Conservation (phyloP, 2,329 filamentous ascomycete genomes). For the Penicillium sumatraense region DNA sequence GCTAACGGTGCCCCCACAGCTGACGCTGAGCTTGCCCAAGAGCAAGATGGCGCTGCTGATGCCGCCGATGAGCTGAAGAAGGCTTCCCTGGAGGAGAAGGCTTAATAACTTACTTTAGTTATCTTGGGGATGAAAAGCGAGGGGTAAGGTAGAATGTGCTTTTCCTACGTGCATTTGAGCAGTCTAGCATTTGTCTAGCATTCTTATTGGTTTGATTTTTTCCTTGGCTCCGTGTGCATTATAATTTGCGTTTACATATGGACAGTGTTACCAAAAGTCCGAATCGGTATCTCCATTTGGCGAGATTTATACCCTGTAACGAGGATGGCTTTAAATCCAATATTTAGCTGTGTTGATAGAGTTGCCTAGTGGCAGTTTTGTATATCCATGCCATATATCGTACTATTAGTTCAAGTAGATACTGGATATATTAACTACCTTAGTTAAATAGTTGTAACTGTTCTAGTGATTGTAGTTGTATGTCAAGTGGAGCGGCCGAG, state of each 20-base stretch:
- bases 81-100: slow-evolving; percentile 63
- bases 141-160: slow-evolving; percentile 9
- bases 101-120: slow-evolving; percentile 21
- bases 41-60: slow-evolving; percentile 64
- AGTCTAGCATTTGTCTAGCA: slow-evolving; percentile 33
- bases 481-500: too few relatives aligned
- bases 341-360: too few relatives aligned
- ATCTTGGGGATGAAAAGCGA: background rate
- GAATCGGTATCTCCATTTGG: slow-evolving; percentile 14
- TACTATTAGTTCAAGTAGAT: too few relatives aligned
- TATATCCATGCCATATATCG: too few relatives aligned
- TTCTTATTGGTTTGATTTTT: slow-evolving; percentile 18
- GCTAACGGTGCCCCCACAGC: slow-evolving; percentile 59
- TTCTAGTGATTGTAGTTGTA: too few relatives aligned
- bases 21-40: slow-evolving; percentile 59
- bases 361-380: too few relatives aligned
- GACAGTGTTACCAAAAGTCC: slow-evolving; percentile 22
- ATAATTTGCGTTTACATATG: slow-evolving; percentile 24
- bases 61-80: slow-evolving; percentile 64
- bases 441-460: too few relatives aligned
- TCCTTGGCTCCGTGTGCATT: slow-evolving; percentile 25
- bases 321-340: too few relatives aligned
- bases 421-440: too few relatives aligned
- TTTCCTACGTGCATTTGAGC: slow-evolving; percentile 22
- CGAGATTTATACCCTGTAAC: too few relatives aligned